Conservation (phyloP, 768 basidiomycete genomes). For the Hygrocybe coccinea region DNA sequence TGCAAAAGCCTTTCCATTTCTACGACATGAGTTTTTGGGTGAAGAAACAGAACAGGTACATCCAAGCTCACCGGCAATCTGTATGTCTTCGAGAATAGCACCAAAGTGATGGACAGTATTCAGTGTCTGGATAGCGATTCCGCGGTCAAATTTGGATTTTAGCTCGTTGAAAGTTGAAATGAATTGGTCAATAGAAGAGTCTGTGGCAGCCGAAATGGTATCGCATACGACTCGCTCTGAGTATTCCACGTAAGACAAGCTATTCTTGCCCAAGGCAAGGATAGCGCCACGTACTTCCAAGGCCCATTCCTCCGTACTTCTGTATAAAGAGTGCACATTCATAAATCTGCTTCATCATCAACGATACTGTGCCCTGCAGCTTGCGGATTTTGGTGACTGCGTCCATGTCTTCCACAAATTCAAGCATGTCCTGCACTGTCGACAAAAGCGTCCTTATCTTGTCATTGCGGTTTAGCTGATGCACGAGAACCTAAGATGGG, state of each 20-base stretch:
- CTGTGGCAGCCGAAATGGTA: neutral
- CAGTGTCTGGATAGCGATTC: neutral
- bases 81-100: neutral
- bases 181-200: neutral
- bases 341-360: slow-evolving; percentile 7
- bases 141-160: neutral
- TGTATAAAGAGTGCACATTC: slow-evolving; percentile 8
- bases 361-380: neutral
- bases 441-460: neutral
- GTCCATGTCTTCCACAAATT: slow-evolving; percentile 6
- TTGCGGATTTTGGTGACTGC: neutral
- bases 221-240: neutral
- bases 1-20: slow-evolving; percentile 1
- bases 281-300: neutral
- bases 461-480: slow-evolving; percentile 1
- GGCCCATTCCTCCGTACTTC: slow-evolving; percentile 3
- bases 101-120: neutral
- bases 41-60: neutral
- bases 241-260: neutral
- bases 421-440: slow-evolving; percentile 6
- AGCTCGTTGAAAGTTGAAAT: neutral
- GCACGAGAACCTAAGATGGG: neutral
- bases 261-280: neutral
- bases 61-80: neutral
- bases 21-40: neutral